Conservation (phyloP, 805 yeast species). For the Saccharomycopsis babjevae region DNA sequence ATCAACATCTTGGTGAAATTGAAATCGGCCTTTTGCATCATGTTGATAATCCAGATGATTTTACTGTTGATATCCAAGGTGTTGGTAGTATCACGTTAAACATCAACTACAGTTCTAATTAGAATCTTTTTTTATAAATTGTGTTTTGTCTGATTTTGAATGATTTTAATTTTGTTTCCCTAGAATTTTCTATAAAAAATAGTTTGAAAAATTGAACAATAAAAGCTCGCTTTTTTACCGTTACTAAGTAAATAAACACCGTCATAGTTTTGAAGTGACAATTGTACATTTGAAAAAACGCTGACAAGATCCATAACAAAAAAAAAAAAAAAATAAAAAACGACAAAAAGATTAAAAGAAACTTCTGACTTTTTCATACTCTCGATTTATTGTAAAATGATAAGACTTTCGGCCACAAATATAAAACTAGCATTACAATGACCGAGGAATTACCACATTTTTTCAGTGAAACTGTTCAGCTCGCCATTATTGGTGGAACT, state of each 20-base stretch:
- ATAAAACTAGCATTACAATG: not conserved
- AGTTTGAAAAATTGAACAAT: no score
- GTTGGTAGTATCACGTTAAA: constrained; percentile 7
- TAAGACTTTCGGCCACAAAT: not conserved
- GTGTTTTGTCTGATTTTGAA: not conserved
- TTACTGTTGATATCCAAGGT: constrained; percentile 20
- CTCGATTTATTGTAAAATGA: not conserved
- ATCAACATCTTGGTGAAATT: constrained; percentile 50
- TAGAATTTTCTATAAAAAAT: no score
- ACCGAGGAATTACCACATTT: constrained; percentile 35
- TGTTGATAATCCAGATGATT: constrained; percentile 35
- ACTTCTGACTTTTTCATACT: not conserved
- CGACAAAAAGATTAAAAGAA: no score
- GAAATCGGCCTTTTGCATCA: constrained; percentile 42
- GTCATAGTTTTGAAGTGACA: no score
- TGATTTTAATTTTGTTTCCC: not conserved
- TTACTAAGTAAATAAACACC: no score
- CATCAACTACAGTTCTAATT: constrained; percentile 1
- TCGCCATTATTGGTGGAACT: constrained; percentile 95
- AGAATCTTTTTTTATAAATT: not conserved
- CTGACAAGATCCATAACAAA: no score
- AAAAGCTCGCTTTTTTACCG: no score
- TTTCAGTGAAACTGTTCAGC: constrained; percentile 55
- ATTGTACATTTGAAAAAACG: no score
- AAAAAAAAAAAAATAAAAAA: no score